These are phyloP conservation scores for Plasmodium ovale DNA, from an alignment of 169 alveolate genomes.

Conservation along the genomic window DNA sequence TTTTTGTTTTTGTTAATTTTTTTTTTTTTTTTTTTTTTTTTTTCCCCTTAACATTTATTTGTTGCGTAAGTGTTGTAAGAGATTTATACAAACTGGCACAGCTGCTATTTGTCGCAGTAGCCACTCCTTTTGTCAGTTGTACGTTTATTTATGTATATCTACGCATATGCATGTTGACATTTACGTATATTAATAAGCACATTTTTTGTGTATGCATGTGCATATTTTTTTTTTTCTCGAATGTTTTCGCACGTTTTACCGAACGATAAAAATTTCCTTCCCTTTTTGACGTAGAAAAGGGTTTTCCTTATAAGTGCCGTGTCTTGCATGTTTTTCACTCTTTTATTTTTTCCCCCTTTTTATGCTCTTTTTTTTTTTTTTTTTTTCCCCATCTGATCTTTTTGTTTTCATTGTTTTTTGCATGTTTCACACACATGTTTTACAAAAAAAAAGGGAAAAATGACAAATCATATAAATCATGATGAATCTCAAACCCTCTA, in stretches of 20 bases:
- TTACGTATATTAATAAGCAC: neutral
- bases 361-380: neutral
- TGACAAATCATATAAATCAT: conserved; percentile 17
- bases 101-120: too few species aligned
- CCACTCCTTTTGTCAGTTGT: too few species aligned
- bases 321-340: neutral
- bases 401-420: neutral
- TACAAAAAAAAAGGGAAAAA: conserved; percentile 2
- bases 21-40: neutral
- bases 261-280: neutral
- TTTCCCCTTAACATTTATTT: too few species aligned
- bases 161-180: neutral
- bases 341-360: neutral
- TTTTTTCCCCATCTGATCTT: neutral
- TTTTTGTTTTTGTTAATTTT: conserved; percentile 20
- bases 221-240: neutral
- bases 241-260: neutral
- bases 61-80: neutral
- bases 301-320: neutral
- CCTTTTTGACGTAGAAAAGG: neutral
- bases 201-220: neutral
- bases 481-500: neutral
- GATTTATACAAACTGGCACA: neutral
- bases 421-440: neutral
- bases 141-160: neutral